Base-by-base conservation (phyloP, 1,284 basidiomycete species). In the Ceratobasidium sp. region DNA sequence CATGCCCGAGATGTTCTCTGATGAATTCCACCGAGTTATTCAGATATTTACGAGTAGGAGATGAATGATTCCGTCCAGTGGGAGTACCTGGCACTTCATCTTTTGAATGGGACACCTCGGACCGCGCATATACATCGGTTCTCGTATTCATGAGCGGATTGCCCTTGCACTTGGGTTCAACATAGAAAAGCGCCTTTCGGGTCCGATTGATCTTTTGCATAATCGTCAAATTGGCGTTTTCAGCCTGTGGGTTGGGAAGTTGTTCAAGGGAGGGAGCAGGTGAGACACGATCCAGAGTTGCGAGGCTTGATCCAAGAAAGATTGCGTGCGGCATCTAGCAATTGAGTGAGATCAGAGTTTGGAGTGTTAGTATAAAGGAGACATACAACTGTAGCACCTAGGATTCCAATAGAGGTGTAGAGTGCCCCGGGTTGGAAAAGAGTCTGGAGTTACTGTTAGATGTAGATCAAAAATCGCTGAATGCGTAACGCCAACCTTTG, bases 271-370 rank as follows among this genome's bases (percentile, higher is more conserved):
- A 7, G 15, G 42, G n/a, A 9, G 61, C 52, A 23, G 52, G 28
- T 48, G 86, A 84, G 38, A 91, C 83, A 69, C 96, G 87, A 80
- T 96, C 92, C 82, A 96, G 92, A 0, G 93, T 94, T 2, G 94
- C 93, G 23, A 97, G 89, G 50, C 93, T 91, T 2, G 94, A 96
- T 12, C 96, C 96, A 7, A 98, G 88, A 86, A 96, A 97, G 28
- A 98, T 88, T 61, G 93, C 93, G 83, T 98, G 97, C 0, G 97
- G 96, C 96, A 89, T 87, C 56, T 75, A 75, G 20, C 23, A 61
- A 57, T 28, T 28, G 50, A 40, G 48, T 40, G 28, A 28, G 50
- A 46, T 59, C 40, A 4, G 38, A 70, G 44, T 20, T 2, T 28
- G 70, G 4, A 73, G 44, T 12, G 70, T n/a, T n/a, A n/a, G n/a